Evolutionary conservation across 2,329 filamentous ascomycete genomes (phyloP).

Genomic region (Calycina marina): DNA sequence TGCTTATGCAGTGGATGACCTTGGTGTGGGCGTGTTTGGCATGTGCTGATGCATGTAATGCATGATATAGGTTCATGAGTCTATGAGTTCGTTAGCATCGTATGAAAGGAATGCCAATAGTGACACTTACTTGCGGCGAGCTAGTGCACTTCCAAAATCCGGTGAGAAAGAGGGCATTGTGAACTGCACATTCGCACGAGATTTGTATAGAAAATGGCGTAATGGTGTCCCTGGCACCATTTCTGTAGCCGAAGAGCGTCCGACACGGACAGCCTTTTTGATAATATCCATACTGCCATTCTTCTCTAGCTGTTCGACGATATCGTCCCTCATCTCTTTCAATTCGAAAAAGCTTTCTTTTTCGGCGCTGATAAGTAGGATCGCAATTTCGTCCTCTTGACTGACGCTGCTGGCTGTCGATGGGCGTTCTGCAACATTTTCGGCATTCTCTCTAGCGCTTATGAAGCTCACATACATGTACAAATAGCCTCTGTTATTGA

Average conservation of each 20-base stretch:
- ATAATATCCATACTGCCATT: conserved; percentile 66
- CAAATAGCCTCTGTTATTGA: conserved; percentile 91
- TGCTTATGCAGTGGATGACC: conserved; percentile 64
- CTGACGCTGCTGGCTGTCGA: conserved; percentile 54
- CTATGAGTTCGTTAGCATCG: conserved; percentile 22
- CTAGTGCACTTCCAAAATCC: conserved; percentile 44
- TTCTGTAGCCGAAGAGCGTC: conserved; percentile 57
- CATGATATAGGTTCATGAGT: conserved; percentile 73
- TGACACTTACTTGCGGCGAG: conserved; percentile 41
- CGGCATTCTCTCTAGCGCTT: conserved; percentile 39
- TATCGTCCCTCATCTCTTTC: conserved; percentile 53
- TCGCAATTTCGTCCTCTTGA: conserved; percentile 67
- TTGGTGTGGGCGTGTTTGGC: conserved; percentile 72
- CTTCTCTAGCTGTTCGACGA: conserved; percentile 55
- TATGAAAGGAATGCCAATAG: not conserved
- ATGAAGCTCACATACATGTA: conserved; percentile 99
- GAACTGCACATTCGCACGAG: conserved; percentile 86
- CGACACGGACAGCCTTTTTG: conserved; percentile 50
- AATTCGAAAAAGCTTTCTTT: conserved; percentile 90
- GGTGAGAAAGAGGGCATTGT: conserved; percentile 73
- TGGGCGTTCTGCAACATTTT: conserved; percentile 31
- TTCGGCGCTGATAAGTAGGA: conserved; percentile 82
- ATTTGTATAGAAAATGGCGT: conserved; percentile 93
- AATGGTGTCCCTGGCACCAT: conserved; percentile 69
- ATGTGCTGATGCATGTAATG: conserved; percentile 74